Conservation (phyloP, 805 yeast genomes). For the Nematodospora valgi region DNA sequence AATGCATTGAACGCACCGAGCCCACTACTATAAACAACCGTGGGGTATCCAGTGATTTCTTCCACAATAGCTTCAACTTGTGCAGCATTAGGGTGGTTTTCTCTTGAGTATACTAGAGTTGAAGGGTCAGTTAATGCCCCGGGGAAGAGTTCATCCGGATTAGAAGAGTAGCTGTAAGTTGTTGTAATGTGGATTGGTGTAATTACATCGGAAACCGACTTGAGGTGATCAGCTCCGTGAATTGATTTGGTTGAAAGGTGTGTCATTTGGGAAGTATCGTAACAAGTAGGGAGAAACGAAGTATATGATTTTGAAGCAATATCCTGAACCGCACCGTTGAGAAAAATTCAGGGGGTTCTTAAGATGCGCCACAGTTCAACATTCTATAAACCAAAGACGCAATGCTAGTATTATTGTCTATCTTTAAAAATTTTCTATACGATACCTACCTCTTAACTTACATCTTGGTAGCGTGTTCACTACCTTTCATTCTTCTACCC, state of each 20-base stretch:
- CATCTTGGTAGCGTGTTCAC: conserved; percentile 12
- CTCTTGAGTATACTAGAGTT: conserved; percentile 55
- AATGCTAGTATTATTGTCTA: neutral
- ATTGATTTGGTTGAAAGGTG: conserved; percentile 55
- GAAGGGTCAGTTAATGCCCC: conserved; percentile 22
- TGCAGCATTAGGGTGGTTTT: conserved; percentile 68
- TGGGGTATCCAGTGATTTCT: conserved; percentile 57
- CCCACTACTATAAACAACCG: conserved; percentile 75
- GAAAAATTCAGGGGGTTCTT: too few relatives aligned
- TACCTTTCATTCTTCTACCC: conserved; percentile 12
- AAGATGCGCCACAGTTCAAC: too few relatives aligned
- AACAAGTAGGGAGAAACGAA: too few relatives aligned
- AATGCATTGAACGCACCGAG: conserved; percentile 78
- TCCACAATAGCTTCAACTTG: conserved; percentile 66
- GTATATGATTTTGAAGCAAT: too few relatives aligned
- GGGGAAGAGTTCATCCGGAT: conserved; percentile 54
- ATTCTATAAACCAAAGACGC: too few relatives aligned
- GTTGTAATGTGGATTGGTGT: conserved; percentile 83
- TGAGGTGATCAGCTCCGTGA: conserved; percentile 67
- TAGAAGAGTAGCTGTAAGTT: conserved; percentile 63
- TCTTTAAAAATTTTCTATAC: too few relatives aligned
- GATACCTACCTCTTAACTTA: neutral
- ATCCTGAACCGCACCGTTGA: too few relatives aligned
- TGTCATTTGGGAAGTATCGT: conserved; percentile 32
- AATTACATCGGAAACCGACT: conserved; percentile 62